Evolutionary conservation across 345 rosid genomes (phyloP).

Genomic region (Citrus inodora): DNA sequence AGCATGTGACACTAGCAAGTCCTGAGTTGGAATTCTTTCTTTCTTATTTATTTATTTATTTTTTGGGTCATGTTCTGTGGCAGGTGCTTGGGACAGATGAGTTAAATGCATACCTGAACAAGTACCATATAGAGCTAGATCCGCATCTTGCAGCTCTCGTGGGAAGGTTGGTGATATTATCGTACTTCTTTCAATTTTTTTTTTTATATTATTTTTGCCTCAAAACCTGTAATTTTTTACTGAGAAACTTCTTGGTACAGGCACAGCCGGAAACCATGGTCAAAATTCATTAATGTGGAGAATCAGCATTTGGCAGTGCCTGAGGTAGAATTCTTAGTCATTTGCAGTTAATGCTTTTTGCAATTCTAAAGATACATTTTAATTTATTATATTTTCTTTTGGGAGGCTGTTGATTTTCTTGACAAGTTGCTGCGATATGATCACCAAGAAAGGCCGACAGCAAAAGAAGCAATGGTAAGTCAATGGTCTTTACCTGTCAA

Average conservation of each 20-base stretch:
- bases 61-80: neutral
- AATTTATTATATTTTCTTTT: neutral
- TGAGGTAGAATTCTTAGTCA: conserved; percentile 52
- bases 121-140: conserved; percentile 86
- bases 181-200: neutral
- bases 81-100: conserved; percentile 97
- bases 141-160: conserved; percentile 87
- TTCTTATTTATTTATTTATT: neutral
- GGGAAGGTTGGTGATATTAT: conserved; percentile 56
- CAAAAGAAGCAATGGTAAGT: conserved; percentile 94
- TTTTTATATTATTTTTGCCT: neutral
- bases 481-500: neutral
- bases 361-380: neutral
- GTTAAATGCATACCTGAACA: conserved; percentile 70
- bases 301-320: conserved; percentile 91
- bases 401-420: conserved; percentile 88
- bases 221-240: neutral
- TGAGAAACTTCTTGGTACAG: conserved; percentile 29
- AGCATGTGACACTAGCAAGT: neutral
- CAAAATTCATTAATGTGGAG: conserved; percentile 78
- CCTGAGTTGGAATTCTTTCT: neutral
- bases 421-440: conserved; percentile 95
- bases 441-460: conserved; percentile 97
- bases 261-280: conserved; percentile 94
- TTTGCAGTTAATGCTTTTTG: neutral